Evolutionary conservation across 352 stramenopile genomes (phyloP).

Genomic region (Pythium folliculosum): DNA sequence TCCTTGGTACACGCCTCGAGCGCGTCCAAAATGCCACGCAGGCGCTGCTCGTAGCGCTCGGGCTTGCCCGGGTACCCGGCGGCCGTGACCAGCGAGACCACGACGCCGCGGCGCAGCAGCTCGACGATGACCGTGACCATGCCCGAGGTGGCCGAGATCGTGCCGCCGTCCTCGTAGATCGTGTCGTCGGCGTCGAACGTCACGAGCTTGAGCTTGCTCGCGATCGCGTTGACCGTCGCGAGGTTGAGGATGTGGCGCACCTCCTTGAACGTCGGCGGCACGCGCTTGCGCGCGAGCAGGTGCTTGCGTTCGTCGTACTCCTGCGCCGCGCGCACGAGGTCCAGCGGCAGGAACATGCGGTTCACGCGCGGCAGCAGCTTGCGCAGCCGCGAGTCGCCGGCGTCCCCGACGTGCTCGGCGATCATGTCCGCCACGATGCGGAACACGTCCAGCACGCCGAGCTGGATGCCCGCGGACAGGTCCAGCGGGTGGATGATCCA

Average conservation of each 20-base stretch:
- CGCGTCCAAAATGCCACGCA: conserved; percentile 77
- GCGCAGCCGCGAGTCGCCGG: conserved; percentile 44
- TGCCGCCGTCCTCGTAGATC: conserved; percentile 85
- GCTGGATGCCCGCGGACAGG: conserved; percentile 55
- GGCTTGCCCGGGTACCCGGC: conserved; percentile 77
- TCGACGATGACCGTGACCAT: conserved; percentile 79
- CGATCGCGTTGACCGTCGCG: conserved; percentile 73
- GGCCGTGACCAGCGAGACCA: conserved; percentile 84
- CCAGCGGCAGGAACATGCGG: conserved; percentile 71
- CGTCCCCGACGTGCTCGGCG: conserved; percentile 56
- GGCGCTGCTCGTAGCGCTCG: conserved; percentile 66
- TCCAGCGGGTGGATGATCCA: conserved; percentile 81
- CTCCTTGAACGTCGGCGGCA: conserved; percentile 85
- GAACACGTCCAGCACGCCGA: conserved; percentile 72
- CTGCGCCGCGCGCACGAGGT: conserved; percentile 62
- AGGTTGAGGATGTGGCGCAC: conserved; percentile 86
- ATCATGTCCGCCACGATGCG: conserved; percentile 77
- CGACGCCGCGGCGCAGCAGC: conserved; percentile 63
- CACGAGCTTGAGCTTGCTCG: conserved; percentile 73
- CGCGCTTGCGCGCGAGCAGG: conserved; percentile 75
- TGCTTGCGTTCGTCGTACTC: conserved; percentile 76
- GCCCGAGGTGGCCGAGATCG: conserved; percentile 57
- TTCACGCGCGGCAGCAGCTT: conserved; percentile 70
- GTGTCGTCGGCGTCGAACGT: conserved; percentile 88
- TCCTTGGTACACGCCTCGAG: conserved; percentile 50